phyloP scores from a whole-genome alignment of 2,329 filamentous ascomycete species.

The Aspergillus sp. region DNA sequence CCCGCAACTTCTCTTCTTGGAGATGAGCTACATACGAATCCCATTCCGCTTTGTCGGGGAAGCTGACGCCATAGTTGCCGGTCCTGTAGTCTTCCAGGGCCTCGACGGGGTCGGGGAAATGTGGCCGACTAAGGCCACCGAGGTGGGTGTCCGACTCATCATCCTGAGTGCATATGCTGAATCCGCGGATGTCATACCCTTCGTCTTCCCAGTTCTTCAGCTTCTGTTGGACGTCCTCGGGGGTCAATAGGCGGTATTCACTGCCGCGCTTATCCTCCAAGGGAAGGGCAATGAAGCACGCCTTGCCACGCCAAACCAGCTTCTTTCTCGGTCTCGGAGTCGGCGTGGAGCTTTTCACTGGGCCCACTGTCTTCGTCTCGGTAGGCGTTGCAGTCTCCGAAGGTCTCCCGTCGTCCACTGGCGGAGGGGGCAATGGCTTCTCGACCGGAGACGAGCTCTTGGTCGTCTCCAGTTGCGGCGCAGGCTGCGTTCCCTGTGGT shows the following conservation, averaged over 20 bases:
- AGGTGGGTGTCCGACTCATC: conserved; percentile 27
- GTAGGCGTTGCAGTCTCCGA: conserved; percentile 5
- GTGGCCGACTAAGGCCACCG: conserved; percentile 43
- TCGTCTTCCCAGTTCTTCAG: conserved; percentile 42
- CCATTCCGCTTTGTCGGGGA: conserved; percentile 57
- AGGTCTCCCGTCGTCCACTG: conserved; percentile 16
- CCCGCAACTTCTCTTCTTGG: conserved; percentile 87
- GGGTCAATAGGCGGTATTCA: conserved; percentile 37
- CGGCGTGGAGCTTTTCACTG: conserved; percentile 20
- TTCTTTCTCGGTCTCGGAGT: conserved; percentile 60
- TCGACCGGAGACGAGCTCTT: conserved; percentile 32
- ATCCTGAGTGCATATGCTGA: conserved; percentile 33
- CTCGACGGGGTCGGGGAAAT: conserved; percentile 43
- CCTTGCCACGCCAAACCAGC: conserved; percentile 72
- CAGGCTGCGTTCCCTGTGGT: conserved; percentile 21
- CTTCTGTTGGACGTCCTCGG: conserved; percentile 37
- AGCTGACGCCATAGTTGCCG: conserved; percentile 36
- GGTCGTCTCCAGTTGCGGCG: conserved; percentile 16
- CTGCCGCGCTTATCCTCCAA: conserved; percentile 64
- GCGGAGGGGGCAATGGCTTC: conserved; percentile 41
- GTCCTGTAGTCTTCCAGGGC: conserved; percentile 33
- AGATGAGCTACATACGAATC: conserved; percentile 78
- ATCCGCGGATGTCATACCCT: conserved; percentile 45
- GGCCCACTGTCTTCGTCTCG: conserved; percentile 14
- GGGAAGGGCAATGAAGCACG: conserved; percentile 69